These are phyloP conservation scores for Trichoderma aggressivum DNA, from an alignment of 2,329 filamentous ascomycete genomes.

Conservation along the genomic window DNA sequence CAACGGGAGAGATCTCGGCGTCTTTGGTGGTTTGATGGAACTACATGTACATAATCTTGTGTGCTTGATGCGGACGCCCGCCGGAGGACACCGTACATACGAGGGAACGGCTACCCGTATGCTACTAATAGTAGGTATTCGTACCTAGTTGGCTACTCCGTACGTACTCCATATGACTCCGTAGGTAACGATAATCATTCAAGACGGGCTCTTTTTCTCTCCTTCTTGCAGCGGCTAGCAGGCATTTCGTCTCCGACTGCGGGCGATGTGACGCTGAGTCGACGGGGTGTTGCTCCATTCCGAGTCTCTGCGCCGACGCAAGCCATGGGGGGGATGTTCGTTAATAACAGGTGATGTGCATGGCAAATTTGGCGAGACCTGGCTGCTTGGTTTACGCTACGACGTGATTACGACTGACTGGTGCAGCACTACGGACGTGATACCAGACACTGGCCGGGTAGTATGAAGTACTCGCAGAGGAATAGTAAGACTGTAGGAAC, in stretches of 20 bases:
- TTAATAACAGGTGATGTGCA: slow-evolving; percentile 7
- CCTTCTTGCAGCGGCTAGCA: background rate
- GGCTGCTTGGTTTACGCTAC: background rate
- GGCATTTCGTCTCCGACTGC: background rate
- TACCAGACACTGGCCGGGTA: background rate
- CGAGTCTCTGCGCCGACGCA: slow-evolving; percentile 12
- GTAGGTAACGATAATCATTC: background rate
- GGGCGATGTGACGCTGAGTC: slow-evolving; percentile 11
- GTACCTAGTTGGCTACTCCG: background rate
- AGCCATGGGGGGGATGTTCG: background rate
- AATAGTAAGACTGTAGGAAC: background rate
- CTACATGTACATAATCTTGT: background rate
- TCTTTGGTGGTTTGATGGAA: background rate
- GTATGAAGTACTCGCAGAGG: background rate
- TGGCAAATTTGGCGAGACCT: background rate
- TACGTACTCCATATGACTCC: background rate
- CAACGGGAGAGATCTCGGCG: slow-evolving; percentile 4
- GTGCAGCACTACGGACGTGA: background rate
- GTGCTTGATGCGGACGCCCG: background rate
- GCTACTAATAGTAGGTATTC: no score
- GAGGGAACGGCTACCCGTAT: background rate
- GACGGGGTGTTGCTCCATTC: slow-evolving; percentile 2
- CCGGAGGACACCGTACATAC: background rate
- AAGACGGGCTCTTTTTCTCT: background rate
- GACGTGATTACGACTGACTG: background rate